These are phyloP conservation scores for Solanum aculeatissimum DNA, from an alignment of 305 asterid genomes.

Conservation along the genomic window DNA sequence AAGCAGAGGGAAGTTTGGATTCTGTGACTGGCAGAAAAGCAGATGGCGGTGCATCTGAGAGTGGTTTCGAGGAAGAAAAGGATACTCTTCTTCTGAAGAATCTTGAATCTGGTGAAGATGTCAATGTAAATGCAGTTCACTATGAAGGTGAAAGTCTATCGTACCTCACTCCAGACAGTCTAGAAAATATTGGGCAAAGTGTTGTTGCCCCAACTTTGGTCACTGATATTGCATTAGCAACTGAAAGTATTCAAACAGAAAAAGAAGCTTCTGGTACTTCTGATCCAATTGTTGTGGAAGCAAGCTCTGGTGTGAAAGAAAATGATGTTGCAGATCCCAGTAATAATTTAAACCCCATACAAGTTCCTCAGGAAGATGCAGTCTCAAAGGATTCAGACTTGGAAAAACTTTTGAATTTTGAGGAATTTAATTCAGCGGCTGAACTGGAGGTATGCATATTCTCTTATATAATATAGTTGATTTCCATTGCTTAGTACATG, in stretches of 20 bases:
- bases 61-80: constrained; percentile 45
- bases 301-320: constrained; percentile 20
- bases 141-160: not conserved
- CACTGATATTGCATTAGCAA: not conserved
- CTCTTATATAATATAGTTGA: not conserved
- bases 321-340: constrained; percentile 7
- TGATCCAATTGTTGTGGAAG: constrained; percentile 13
- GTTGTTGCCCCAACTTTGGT: constrained; percentile 1
- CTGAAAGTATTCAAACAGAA: not conserved
- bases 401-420: constrained; percentile 49
- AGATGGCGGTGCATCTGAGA: constrained; percentile 21
- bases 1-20: constrained; percentile 40
- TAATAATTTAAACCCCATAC: constrained; percentile 5
- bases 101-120: constrained; percentile 8
- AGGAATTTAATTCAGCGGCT: constrained; percentile 48
- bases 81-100: constrained; percentile 10
- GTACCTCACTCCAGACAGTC: constrained; percentile 1
- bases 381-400: constrained; percentile 13
- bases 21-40: constrained; percentile 24
- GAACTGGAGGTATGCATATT: constrained; percentile 52
- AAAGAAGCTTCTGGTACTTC: constrained; percentile 14
- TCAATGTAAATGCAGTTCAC: not conserved
- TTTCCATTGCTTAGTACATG: not conserved
- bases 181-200: constrained; percentile 10
- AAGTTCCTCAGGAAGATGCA: constrained; percentile 22